These are phyloP conservation scores for Lachnellula suecica DNA, from an alignment of 2,329 filamentous ascomycete species.

Conservation along the genomic window DNA sequence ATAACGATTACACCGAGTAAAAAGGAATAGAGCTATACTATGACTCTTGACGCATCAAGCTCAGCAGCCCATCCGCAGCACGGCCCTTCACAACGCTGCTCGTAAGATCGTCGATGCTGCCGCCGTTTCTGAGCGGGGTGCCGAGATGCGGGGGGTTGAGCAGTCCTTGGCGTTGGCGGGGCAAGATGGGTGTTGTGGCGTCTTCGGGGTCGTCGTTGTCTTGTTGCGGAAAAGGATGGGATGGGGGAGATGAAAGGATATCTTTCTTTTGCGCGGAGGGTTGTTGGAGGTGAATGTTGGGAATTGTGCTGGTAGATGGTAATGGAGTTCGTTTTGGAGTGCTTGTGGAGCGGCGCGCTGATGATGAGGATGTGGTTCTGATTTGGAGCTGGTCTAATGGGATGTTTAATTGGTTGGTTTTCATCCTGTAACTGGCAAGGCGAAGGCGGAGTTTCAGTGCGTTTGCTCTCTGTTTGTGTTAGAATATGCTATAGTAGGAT, in stretches of 20 bases:
- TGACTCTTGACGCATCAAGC: conserved; percentile 17
- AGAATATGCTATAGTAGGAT: not conserved
- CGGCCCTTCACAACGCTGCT: conserved; percentile 48
- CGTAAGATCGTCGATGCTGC: conserved; percentile 33
- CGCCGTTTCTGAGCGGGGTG: not conserved
- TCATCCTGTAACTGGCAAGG: conserved; percentile 73
- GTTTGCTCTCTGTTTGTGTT: conserved; percentile 54
- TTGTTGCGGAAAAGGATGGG: conserved; percentile 8
- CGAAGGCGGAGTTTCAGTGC: conserved; percentile 67
- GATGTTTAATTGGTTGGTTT: conserved; percentile 67
- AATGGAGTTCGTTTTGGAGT: conserved; percentile 18
- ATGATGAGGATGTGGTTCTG: conserved; percentile 25
- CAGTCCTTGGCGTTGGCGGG: conserved; percentile 10
- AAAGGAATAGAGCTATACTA: not conserved
- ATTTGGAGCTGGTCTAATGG: conserved; percentile 60
- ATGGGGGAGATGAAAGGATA: conserved; percentile 13
- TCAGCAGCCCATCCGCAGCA: conserved; percentile 53
- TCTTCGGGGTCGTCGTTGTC: conserved; percentile 12
- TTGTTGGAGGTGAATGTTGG: conserved; percentile 7
- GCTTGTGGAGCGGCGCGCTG: conserved; percentile 12
- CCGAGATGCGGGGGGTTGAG: conserved; percentile 4
- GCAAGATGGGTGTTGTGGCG: conserved; percentile 15
- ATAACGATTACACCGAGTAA: not conserved
- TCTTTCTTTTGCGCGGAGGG: conserved; percentile 6
- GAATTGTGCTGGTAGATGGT: conserved; percentile 9